Percentiles rank a stretch among this genome's conserved stretches.
Conservation (phyloP, 2,329 filamentous ascomycete genomes). For the Sporothrix variecibatus region DNA sequence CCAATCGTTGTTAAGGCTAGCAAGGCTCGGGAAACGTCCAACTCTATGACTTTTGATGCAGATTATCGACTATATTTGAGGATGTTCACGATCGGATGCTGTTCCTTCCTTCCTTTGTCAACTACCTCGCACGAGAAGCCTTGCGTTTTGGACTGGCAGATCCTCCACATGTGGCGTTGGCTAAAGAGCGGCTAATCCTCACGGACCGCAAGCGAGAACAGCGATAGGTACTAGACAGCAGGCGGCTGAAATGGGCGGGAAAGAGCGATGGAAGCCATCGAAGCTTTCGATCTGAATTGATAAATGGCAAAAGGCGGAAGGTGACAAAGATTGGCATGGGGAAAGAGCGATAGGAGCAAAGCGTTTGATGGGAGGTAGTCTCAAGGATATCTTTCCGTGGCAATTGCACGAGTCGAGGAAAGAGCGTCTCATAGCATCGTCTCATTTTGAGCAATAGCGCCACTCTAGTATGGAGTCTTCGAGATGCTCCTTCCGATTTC, state of each 20-base stretch:
- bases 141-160: slow-evolving; percentile 14
- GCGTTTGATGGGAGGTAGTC: not conserved
- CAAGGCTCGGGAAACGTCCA: no score
- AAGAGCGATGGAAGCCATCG: slow-evolving; percentile 14
- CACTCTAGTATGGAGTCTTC: not conserved
- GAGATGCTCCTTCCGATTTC: not conserved
- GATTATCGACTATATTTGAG: not conserved
- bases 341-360: not conserved
- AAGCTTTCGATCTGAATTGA: not conserved
- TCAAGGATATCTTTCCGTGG: not conserved
- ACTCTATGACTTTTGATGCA: no score
- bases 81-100: not conserved
- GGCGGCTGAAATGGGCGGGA: not conserved
- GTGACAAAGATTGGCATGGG: not conserved
- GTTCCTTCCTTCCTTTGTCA: not conserved
- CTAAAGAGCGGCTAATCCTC: slow-evolving; percentile 16
- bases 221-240: not conserved
- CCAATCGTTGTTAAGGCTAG: no score
- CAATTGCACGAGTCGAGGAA: slow-evolving; percentile 1
- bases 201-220: not conserved
- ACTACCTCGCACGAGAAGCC: not conserved
- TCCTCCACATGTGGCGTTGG: slow-evolving; percentile 14
- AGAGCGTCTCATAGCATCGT: slow-evolving; percentile 1
- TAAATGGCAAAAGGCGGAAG: not conserved
- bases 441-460: not conserved